A percentile compares a stretch with the other conserved stretches of the same genome.
Evolutionary conservation across 495 filamentous ascomycete genomes (phyloP).

Genomic region (Neurospora africana): DNA sequence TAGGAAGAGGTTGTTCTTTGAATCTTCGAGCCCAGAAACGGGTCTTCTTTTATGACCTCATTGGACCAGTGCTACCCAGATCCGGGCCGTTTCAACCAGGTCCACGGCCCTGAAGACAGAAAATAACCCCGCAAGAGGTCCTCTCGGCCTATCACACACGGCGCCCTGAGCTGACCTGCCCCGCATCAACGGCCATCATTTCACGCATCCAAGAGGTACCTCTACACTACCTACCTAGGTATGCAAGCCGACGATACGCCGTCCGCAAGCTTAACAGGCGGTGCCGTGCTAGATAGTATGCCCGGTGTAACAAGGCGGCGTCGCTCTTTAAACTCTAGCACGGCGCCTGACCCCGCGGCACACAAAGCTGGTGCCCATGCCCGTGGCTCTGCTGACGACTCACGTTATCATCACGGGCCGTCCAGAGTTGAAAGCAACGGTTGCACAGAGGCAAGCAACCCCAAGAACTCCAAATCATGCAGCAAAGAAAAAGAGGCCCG

Average conservation of each 20-base stretch:
- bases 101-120: constrained; percentile 2
- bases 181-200: constrained; percentile 5
- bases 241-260: constrained; percentile 20
- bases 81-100: constrained; percentile 20
- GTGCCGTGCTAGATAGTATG: neutral
- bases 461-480: neutral
- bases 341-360: neutral
- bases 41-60: constrained; percentile 10
- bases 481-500: neutral
- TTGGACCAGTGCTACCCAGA: constrained; percentile 15
- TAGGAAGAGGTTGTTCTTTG: neutral
- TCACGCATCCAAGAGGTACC: neutral
- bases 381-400: neutral
- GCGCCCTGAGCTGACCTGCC: neutral
- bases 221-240: neutral
- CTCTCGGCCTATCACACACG: constrained; percentile 7
- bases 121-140: constrained; percentile 5
- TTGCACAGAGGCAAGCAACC: neutral
- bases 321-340: neutral
- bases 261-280: constrained; percentile 10
- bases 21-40: neutral
- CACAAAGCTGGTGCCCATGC: neutral
- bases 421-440: neutral
- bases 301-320: neutral
- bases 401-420: neutral